Evolutionary conservation across 441 rosid genomes (phyloP).

Genomic region (Jatropha multifida): DNA sequence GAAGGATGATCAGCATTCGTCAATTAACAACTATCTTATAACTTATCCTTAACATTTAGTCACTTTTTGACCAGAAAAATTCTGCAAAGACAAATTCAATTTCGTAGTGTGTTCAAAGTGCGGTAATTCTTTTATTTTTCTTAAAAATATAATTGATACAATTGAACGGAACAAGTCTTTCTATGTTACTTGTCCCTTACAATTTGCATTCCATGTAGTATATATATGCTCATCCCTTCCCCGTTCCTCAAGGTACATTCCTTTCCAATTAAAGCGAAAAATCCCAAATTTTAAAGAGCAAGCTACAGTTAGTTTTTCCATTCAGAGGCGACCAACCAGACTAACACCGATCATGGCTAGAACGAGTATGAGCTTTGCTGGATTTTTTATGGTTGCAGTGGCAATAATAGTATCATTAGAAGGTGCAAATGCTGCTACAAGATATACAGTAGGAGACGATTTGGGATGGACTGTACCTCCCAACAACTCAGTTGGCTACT

Average conservation of each 20-base stretch:
- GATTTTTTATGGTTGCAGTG: neutral
- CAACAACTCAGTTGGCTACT: slow-evolving; percentile 19
- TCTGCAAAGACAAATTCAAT: neutral
- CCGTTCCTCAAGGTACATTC: neutral
- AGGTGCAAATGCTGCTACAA: slow-evolving; percentile 10
- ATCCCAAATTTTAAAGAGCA: too few relatives aligned
- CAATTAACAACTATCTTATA: too few relatives aligned
- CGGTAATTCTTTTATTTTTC: neutral
- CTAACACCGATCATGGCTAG: slow-evolving; percentile 9
- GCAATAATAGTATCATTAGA: neutral
- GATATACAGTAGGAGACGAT: slow-evolving; percentile 7
- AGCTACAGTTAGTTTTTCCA: neutral
- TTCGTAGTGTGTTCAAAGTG: neutral
- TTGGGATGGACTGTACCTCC: slow-evolving; percentile 23
- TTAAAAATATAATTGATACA: too few relatives aligned
- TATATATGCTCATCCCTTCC: neutral
- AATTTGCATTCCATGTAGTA: too few relatives aligned
- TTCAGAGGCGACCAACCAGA: neutral
- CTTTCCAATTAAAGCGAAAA: neutral
- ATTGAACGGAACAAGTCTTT: neutral
- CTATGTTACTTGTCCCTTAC: neutral
- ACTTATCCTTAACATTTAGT: too few relatives aligned
- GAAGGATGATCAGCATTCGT: too few relatives aligned
- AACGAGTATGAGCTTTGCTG: neutral
- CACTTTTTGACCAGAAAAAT: neutral